Base-by-base conservation (phyloP, 2,329 filamentous ascomycete species). In the Calonectria henricotiae region DNA sequence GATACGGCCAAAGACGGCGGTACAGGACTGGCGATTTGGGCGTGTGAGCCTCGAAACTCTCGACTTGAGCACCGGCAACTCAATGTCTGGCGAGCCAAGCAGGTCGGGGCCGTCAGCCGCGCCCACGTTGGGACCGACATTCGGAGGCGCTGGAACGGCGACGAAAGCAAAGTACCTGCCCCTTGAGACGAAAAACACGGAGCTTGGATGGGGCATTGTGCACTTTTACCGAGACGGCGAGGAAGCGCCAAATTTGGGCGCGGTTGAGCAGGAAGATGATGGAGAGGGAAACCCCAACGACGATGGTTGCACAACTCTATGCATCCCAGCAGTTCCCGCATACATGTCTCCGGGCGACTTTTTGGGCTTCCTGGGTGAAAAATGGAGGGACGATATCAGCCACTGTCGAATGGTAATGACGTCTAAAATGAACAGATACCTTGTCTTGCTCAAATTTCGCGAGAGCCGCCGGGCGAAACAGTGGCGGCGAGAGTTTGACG, bases 341-440 rank as follows among this genome's bases (percentile, higher is more conserved):
- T 98, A 98, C 82, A 92, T 98, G 85, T 94, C 94, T 8, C 93
- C 95, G 0, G 93, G 93, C 7, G 96, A 98, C 79, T 94, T 99
- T 69, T 84, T 98, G 73, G 95, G 94, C 0, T 98, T 97, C 77
- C 90, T 98, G 6, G 96, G 96, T 4, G 94, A 98, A 80, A 91
- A 91, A 79, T 98, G 96, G 81, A 90, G 93, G 80, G 90, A 93
- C 68, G 89, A 95, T 70, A 94, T 99, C 69, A 96, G 93, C 76
- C 96, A 99, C 84, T 98, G 98, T 80, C 89, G 96, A 64, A 94
- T 99, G 90, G 93, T 99, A 67, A 92, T 95, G 86, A 98, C 96
- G 1, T 93, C 92, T 65, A 89, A 92, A 73, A 92, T 94, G 81
- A 98, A 97, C 82, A 90, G 95, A 71, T 98, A 98, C 84, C 93